A percentile compares a stretch with the other conserved stretches of the same genome.
phyloP scores from a whole-genome alignment of 1,284 basidiomycete species.

The Uromyces viciae-fabae region DNA sequence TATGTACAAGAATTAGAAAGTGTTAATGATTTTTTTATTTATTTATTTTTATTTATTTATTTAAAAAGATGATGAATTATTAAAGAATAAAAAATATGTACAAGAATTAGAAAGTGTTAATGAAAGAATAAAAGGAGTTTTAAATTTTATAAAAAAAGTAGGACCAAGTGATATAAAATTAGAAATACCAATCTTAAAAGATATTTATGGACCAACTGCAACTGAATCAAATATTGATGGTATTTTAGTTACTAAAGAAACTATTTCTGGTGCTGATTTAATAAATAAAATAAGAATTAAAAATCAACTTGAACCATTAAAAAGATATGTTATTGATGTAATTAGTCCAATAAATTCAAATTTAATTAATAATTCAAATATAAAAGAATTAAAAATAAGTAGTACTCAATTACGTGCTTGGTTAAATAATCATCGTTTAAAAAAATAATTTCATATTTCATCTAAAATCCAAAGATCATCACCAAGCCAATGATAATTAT shows the following conservation, averaged over 20 bases:
- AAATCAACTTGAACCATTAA: conserved; percentile 27
- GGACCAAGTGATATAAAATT: conserved; percentile 19
- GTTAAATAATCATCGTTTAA: not conserved
- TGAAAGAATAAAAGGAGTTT: conserved; percentile 65
- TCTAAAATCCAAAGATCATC: conserved; percentile 83
- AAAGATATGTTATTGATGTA: conserved; percentile 46
- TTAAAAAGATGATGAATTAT: not conserved
- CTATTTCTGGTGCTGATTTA: conserved; percentile 67
- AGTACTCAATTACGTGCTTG: conserved; percentile 30
- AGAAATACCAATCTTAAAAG: conserved; percentile 53
- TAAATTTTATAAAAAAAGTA: conserved; percentile 59
- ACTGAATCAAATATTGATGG: conserved; percentile 78
- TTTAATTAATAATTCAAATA: not conserved
- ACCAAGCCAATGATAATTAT: conserved; percentile 77
- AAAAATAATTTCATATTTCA: conserved; percentile 58
- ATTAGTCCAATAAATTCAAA: not conserved
- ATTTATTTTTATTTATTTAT: too few relatives aligned
- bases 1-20: not conserved
- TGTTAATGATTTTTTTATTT: too few relatives aligned
- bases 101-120: conserved; percentile 50
- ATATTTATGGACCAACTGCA: conserved; percentile 82
- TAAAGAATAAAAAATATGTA: not conserved
- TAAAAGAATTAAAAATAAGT: conserved; percentile 9
- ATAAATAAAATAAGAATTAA: conserved; percentile 59
- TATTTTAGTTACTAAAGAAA: conserved; percentile 81